phyloP scores from a whole-genome alignment of 2,329 filamentous ascomycete species.

The Diaporthe sp. region DNA sequence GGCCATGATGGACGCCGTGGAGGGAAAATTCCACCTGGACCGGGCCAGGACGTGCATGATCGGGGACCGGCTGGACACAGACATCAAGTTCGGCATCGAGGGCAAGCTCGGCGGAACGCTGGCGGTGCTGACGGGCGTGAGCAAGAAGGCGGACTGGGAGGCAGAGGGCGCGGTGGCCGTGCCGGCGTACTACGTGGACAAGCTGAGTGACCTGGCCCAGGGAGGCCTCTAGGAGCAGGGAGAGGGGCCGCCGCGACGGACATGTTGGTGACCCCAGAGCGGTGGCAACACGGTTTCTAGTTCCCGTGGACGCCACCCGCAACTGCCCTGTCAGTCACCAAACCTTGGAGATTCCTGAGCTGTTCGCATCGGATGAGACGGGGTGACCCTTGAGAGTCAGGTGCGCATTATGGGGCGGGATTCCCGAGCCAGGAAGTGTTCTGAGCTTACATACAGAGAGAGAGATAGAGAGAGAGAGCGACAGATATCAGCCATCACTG shows the following conservation, averaged over 20 bases:
- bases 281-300: not conserved
- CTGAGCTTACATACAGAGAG: not conserved
- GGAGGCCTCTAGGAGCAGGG: conserved; percentile 1
- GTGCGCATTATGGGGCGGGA: not conserved
- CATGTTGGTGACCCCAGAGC: not conserved
- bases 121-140: conserved; percentile 91
- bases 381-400: not conserved
- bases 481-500: not conserved
- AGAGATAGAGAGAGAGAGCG: not conserved
- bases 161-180: conserved; percentile 76
- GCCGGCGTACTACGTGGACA: conserved; percentile 88
- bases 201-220: conserved; percentile 78
- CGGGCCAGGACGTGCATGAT: conserved; percentile 92
- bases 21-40: conserved; percentile 94
- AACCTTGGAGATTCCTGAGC: not conserved
- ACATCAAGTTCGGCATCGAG: conserved; percentile 95
- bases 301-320: not conserved
- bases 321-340: not conserved
- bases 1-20: conserved; percentile 99
- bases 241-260: not conserved
- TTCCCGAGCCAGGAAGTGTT: not conserved
- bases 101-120: conserved; percentile 92
- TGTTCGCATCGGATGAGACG: conserved; percentile 5
- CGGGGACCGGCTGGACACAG: conserved; percentile 92
- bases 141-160: conserved; percentile 86